Conservation (phyloP, 768 basidiomycete genomes). For the Mycena crocata region DNA sequence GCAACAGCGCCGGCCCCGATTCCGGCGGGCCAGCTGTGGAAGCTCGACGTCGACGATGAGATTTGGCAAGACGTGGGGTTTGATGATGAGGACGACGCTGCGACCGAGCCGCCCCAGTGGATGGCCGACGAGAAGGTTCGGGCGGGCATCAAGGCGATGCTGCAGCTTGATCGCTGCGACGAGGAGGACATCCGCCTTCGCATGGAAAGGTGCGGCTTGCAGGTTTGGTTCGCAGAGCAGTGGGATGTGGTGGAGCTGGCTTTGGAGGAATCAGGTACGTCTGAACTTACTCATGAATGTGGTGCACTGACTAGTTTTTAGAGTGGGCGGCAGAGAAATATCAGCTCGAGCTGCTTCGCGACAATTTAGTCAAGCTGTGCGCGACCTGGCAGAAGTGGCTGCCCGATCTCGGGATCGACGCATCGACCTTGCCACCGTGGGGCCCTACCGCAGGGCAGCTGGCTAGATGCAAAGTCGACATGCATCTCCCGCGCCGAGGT, state of each 20-base stretch:
- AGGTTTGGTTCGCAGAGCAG: slow-evolving; percentile 42
- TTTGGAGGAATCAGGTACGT: not conserved
- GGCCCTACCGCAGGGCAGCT: not conserved
- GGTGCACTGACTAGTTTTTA: no score
- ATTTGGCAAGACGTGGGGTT: slow-evolving; percentile 43
- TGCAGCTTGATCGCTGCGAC: slow-evolving; percentile 36
- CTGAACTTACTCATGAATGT: no score
- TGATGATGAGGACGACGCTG: slow-evolving; percentile 26
- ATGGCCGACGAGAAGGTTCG: slow-evolving; percentile 40
- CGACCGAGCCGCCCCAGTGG: slow-evolving; percentile 37
- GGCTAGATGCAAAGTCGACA: not conserved
- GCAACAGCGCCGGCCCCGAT: not conserved
- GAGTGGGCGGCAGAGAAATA: no score
- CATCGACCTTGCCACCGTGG: not conserved
- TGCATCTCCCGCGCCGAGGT: not conserved
- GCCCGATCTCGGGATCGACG: not conserved
- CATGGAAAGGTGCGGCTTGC: slow-evolving; percentile 34
- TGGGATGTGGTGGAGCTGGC: slow-evolving; percentile 29
- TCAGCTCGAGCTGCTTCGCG: not conserved
- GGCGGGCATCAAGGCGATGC: slow-evolving; percentile 39
- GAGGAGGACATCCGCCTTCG: slow-evolving; percentile 41
- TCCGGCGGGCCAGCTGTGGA: not conserved
- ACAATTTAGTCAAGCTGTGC: not conserved
- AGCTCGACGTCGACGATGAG: slow-evolving; percentile 3
- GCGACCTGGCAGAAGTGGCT: not conserved